Evolutionary conservation across 257 asterid species (phyloP).

Genomic region (Nicotiana tomentosiformis): DNA sequence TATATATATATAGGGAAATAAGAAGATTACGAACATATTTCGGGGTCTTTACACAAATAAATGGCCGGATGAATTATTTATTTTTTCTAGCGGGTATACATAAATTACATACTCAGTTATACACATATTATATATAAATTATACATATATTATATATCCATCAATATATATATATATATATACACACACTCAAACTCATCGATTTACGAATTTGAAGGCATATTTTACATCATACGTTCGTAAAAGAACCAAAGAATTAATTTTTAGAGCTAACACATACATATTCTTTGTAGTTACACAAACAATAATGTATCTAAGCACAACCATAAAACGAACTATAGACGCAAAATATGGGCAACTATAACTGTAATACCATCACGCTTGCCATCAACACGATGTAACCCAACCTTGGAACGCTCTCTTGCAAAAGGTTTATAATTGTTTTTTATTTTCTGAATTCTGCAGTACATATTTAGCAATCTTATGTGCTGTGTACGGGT

Average conservation of each 20-base stretch:
- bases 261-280: neutral
- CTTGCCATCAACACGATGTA: slow-evolving; percentile 20
- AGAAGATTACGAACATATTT: no score
- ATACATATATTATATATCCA: no score
- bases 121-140: no score
- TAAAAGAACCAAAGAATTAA: neutral
- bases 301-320: neutral
- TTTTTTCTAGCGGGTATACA: no score
- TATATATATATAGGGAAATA: no score
- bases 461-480: neutral
- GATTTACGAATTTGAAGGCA: neutral
- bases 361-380: slow-evolving; percentile 36
- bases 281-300: neutral
- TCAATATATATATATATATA: no score
- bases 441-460: neutral
- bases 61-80: no score
- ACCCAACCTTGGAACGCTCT: slow-evolving; percentile 14
- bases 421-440: slow-evolving; percentile 12
- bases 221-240: neutral
- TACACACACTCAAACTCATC: neutral
- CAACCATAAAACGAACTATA: neutral
- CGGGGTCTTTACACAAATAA: no score
- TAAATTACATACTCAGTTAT: no score
- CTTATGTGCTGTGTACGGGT: neutral
- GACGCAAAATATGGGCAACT: slow-evolving; percentile 14